Evolutionary conservation across 2,329 filamentous ascomycete species (phyloP).

Genomic region (Cladosporium austrohemisphaericum): DNA sequence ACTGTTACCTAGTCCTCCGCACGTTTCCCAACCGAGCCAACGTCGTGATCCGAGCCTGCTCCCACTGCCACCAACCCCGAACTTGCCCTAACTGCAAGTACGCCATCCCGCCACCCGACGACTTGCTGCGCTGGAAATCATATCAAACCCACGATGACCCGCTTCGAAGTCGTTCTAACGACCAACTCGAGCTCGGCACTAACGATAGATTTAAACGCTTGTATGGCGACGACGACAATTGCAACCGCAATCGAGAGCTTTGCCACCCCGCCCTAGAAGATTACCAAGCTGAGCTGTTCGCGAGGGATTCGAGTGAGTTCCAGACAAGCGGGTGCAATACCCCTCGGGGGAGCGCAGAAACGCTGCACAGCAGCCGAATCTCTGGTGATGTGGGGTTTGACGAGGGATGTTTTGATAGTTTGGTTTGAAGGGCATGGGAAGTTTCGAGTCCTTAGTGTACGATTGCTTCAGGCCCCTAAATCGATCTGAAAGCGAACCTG

Average conservation of each 20-base stretch:
- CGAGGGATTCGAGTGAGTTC: too few relatives aligned
- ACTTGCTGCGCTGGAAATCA: background rate
- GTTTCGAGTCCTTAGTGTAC: background rate
- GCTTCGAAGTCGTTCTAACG: background rate
- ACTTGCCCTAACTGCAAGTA: constrained; percentile 9
- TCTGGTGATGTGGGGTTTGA: background rate
- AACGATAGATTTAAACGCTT: background rate
- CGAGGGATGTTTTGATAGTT: background rate
- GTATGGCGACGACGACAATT: background rate
- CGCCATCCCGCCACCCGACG: background rate
- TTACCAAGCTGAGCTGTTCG: background rate
- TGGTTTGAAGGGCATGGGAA: background rate
- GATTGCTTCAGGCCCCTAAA: background rate
- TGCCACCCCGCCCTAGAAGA: background rate
- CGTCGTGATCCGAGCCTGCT: background rate
- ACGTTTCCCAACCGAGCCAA: background rate
- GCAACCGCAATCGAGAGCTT: background rate
- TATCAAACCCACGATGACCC: background rate
- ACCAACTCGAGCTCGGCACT: background rate
- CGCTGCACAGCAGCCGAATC: background rate
- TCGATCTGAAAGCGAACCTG: too few relatives aligned
- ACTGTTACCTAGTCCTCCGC: constrained; percentile 1
- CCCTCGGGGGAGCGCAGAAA: background rate
- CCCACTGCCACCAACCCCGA: background rate
- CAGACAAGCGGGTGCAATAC: background rate